Evolutionary conservation across 352 stramenopile species (phyloP), one percentile per base, ranked within the genome.

Genomic region (Phytophthora brassicae): DNA sequence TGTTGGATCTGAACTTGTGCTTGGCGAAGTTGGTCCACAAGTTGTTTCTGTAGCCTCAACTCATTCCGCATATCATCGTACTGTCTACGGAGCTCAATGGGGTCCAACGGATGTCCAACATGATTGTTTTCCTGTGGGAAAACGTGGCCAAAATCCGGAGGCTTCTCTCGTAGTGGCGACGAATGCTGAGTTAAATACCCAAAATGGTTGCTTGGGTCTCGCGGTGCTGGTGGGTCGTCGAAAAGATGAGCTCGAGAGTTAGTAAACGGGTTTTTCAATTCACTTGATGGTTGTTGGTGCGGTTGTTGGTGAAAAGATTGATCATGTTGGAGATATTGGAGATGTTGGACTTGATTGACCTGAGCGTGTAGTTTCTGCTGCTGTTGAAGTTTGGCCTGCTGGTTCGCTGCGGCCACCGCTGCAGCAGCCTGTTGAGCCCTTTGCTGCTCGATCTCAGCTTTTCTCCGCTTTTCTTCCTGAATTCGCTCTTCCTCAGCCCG

Each of bases 61-160:
- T 89, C 79, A 28, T 77, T 61, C 3, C 66, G 68, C 55, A 89
- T 80, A 44, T 84, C 70, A 35, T 86, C 64, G 44, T 89, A 89
- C 59, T 87, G 75, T 1, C 66, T 73, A 22, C 76, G 57, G 20
- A 89, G 58, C 24, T 72, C 60, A 0, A 11, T 46, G 4, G 47
- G 38, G 51, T 68, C 53, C 9, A 60, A 4, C 5, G 16, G 42
- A 9, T 13, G 42, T 1, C 45, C 38, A 24, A 31, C 45, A 14
- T 1, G 31, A 23, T 60, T 44, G 31, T 28, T 58, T 33, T 54
- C 38, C 6, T 71, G 57, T n/a, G 47, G 29, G n/a, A 55, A 59
- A 14, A 24, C 8, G 9, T 44, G 35, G 2, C 29, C 29, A 31
- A 53, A 53, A 4, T 23, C 16, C 11, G 56, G 60, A 4, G 29